Conservation (phyloP, 805 yeast genomes). For the Debaryomyces tyrocola region DNA sequence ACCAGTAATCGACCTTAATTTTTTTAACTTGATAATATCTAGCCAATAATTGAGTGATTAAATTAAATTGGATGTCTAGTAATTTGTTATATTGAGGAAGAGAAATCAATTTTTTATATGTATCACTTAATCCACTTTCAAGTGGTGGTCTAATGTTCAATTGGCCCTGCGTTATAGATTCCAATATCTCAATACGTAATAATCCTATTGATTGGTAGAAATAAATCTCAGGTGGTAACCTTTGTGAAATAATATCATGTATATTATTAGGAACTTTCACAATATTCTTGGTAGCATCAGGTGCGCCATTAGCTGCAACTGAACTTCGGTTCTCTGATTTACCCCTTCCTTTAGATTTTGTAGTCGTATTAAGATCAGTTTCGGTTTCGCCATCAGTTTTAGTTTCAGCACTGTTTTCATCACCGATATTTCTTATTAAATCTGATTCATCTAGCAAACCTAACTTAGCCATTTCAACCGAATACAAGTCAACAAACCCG, state of each 20-base stretch:
- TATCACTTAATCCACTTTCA: slow-evolving; percentile 58
- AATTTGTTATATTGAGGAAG: slow-evolving; percentile 46
- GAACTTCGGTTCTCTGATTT: neutral
- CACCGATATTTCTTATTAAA: slow-evolving; percentile 15
- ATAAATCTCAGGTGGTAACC: slow-evolving; percentile 81
- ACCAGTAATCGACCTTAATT: slow-evolving; percentile 57
- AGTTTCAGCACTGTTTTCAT: slow-evolving; percentile 11
- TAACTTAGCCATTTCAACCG: slow-evolving; percentile 40
- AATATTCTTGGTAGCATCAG: neutral
- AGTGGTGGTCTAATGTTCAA: slow-evolving; percentile 64
- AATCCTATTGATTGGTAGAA: slow-evolving; percentile 82
- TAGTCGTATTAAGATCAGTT: slow-evolving; percentile 1
- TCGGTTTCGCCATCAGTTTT: slow-evolving; percentile 12
- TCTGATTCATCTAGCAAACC: slow-evolving; percentile 23
- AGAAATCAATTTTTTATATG: slow-evolving; percentile 57
- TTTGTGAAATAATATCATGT: slow-evolving; percentile 78
- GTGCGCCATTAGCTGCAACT: neutral
- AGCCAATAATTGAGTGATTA: slow-evolving; percentile 69
- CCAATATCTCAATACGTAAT: slow-evolving; percentile 60
- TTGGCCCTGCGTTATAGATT: slow-evolving; percentile 64
- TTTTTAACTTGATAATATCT: slow-evolving; percentile 83
- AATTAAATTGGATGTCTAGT: slow-evolving; percentile 62
- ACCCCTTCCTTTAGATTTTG: neutral
- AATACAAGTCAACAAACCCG: slow-evolving; percentile 67
- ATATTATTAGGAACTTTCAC: slow-evolving; percentile 69